Evolutionary conservation across 2,329 filamentous ascomycete genomes (phyloP).

Genomic region (Aspergillus pseudoviridinutans): DNA sequence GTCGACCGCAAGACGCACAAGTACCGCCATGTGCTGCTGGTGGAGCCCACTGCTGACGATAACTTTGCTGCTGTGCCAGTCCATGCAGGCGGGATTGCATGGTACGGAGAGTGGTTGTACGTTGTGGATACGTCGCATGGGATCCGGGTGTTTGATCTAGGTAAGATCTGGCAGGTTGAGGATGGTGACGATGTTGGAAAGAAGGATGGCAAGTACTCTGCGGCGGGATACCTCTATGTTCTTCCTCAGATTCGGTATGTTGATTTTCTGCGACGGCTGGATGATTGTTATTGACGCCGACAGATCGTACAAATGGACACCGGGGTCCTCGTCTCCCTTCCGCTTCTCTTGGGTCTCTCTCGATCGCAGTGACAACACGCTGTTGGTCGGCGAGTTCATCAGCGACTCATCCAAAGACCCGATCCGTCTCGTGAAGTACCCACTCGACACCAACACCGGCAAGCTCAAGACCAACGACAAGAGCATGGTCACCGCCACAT

Average conservation of each 20-base stretch:
- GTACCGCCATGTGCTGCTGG: conserved; percentile 35
- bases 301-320: background rate
- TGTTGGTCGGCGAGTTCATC: conserved; percentile 35
- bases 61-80: conserved; percentile 30
- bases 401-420: conserved; percentile 15
- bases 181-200: conserved; percentile 31
- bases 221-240: conserved; percentile 32
- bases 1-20: conserved; percentile 25
- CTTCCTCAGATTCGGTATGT: conserved; percentile 33
- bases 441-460: conserved; percentile 26
- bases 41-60: conserved; percentile 31
- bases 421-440: conserved; percentile 29
- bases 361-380: conserved; percentile 31
- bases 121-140: conserved; percentile 34
- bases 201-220: conserved; percentile 25
- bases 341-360: conserved; percentile 34
- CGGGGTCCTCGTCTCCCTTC: conserved; percentile 20
- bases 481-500: conserved; percentile 18
- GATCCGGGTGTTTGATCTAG: conserved; percentile 35
- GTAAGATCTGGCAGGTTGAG: conserved; percentile 34
- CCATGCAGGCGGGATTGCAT: conserved; percentile 36
- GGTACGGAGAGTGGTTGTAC: conserved; percentile 35
- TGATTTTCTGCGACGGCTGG: background rate
- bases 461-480: conserved; percentile 18
- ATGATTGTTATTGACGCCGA: background rate